A percentile compares a stretch with the other conserved stretches of the same genome.
These are phyloP conservation scores for Diplocarpon rosae DNA, from an alignment of 2,329 filamentous ascomycete species.

Conservation along the genomic window DNA sequence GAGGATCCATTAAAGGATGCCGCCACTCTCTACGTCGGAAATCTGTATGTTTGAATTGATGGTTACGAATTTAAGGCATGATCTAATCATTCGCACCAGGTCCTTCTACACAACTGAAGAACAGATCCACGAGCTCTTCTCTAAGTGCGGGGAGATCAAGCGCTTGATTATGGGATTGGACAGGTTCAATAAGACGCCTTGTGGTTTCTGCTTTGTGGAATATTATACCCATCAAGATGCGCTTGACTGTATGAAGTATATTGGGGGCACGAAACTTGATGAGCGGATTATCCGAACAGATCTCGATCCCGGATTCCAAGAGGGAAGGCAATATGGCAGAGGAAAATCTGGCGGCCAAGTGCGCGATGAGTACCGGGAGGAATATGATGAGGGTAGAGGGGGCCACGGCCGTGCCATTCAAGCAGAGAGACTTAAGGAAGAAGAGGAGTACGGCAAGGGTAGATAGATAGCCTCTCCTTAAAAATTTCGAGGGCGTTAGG, in stretches of 20 bases:
- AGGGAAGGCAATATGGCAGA: constrained; percentile 90
- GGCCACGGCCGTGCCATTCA: constrained; percentile 74
- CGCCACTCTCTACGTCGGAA: constrained; percentile 94
- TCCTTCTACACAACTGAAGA: constrained; percentile 99
- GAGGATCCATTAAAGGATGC: constrained; percentile 77
- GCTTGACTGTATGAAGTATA: constrained; percentile 96
- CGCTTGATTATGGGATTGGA: constrained; percentile 96
- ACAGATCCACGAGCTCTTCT: constrained; percentile 94
- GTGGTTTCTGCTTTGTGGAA: constrained; percentile 98
- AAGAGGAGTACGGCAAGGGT: constrained; percentile 48
- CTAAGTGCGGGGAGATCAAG: constrained; percentile 96
- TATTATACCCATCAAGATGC: constrained; percentile 98
- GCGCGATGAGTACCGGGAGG: constrained; percentile 92
- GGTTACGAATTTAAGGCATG: constrained; percentile 2
- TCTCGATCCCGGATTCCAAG: constrained; percentile 88
- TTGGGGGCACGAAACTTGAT: constrained; percentile 94
- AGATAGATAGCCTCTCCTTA: constrained; percentile 30
- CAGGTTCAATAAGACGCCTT: constrained; percentile 93
- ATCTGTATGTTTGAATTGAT: constrained; percentile 52
- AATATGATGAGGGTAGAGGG: constrained; percentile 90
- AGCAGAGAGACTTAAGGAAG: constrained; percentile 46
- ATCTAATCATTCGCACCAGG: constrained; percentile 32
- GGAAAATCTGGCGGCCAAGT: constrained; percentile 96
- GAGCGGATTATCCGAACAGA: constrained; percentile 94
- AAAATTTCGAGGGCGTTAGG: constrained; percentile 13